These are phyloP conservation scores for Haplographium delicatum DNA, from an alignment of 495 filamentous ascomycete species.

Conservation along the genomic window DNA sequence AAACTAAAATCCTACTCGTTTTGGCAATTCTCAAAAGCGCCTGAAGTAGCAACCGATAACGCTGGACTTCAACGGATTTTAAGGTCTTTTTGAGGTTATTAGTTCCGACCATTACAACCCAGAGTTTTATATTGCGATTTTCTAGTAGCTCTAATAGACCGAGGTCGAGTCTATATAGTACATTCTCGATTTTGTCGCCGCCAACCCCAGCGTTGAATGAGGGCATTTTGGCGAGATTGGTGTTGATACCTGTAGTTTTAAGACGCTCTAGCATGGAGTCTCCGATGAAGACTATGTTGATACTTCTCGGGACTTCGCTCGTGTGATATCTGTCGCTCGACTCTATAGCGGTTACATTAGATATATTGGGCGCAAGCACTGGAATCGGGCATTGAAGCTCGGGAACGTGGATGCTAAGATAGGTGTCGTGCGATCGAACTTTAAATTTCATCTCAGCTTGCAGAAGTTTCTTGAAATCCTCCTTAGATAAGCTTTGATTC, in stretches of 20 bases:
- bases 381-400: neutral
- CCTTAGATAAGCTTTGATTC: neutral
- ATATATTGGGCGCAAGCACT: neutral
- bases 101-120: constrained; percentile 31
- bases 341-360: neutral
- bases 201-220: constrained; percentile 27
- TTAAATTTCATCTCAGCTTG: constrained; percentile 1
- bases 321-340: neutral
- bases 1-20: constrained; percentile 3
- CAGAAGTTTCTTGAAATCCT: neutral
- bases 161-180: constrained; percentile 32
- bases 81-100: constrained; percentile 34
- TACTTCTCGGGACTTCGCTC: neutral
- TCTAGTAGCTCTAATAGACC: constrained; percentile 20
- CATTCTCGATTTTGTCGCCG: constrained; percentile 30
- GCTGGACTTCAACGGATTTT: constrained; percentile 16
- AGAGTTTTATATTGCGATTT: constrained; percentile 19
- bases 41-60: constrained; percentile 24
- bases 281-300: constrained; percentile 24
- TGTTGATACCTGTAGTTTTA: constrained; percentile 22
- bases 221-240: constrained; percentile 21
- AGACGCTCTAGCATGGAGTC: constrained; percentile 32
- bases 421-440: neutral
- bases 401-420: neutral
- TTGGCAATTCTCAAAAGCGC: constrained; percentile 13